phyloP scores from a whole-genome alignment of 331 rosid species.

The Prunus yedoensis region DNA sequence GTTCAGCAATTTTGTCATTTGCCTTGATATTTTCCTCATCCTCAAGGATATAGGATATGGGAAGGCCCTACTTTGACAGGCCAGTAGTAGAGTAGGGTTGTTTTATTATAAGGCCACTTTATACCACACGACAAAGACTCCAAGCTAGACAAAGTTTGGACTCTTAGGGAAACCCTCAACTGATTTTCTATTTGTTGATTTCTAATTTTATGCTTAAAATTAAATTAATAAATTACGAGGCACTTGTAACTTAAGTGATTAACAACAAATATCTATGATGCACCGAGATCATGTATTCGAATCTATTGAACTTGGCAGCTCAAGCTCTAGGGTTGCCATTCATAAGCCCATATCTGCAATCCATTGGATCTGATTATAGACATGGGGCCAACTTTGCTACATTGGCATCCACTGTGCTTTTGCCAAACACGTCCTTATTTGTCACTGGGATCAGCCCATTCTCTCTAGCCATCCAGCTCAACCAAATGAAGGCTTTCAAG shows the following conservation, averaged over 20 bases:
- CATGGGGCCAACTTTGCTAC: conserved; percentile 54
- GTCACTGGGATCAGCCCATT: conserved; percentile 56
- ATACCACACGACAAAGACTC: background rate
- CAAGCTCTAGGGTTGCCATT: conserved; percentile 44
- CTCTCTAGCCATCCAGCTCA: conserved; percentile 57
- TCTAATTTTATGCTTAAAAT: too few relatives aligned
- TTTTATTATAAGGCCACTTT: background rate
- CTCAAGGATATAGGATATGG: background rate
- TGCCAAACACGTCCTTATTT: conserved; percentile 51
- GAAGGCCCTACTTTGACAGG: background rate
- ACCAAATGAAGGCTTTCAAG: conserved; percentile 55
- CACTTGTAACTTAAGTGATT: accelerated
- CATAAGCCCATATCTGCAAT: conserved; percentile 48
- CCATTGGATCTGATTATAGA: conserved; percentile 42
- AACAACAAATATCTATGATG: accelerated
- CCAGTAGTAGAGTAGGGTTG: background rate
- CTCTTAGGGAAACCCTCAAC: background rate
- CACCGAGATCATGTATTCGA: too few relatives aligned
- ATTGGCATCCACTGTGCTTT: conserved; percentile 49
- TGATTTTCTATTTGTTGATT: too few relatives aligned
- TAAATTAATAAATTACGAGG: too few relatives aligned
- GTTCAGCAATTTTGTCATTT: conserved; percentile 7
- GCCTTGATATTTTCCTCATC: conserved; percentile 1
- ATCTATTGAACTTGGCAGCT: conserved; percentile 32
- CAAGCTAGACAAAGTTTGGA: conserved; percentile 9